Evolutionary conservation across 1,139 yeast species (phyloP), one percentile per base, ranked within the genome.

Genomic region (Diutina catenulata): DNA sequence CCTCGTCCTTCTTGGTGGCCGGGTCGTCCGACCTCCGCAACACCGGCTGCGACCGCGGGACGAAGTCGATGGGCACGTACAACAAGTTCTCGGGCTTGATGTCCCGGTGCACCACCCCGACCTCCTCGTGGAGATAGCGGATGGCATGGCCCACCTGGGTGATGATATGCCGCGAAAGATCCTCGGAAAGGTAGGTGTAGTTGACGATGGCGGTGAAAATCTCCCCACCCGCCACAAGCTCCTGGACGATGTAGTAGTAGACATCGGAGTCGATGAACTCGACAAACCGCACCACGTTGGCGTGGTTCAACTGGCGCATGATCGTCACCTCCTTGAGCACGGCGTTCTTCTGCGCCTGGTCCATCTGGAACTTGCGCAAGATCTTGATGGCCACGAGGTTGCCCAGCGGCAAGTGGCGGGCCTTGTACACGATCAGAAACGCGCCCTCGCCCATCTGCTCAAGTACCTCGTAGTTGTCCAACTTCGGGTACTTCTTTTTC

Each of bases 401-500:
- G 4, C 35, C 40, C 16, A 21, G 23, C 2, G 51, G 48, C 10
- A 61, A 45, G 44, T 73, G 69, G 33, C 52, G 53, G 4, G 95
- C 96, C 50, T 80, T 80, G 55, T 78, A 77, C 2, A 86, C 95
- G 37, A 82, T 78, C 15, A 93, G 87, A 56, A 91, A 91, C 0
- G 98, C 93, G 7, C 98, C 98, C 56, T 88, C 94, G 2, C 97
- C 68, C 43, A 46, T 43, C 51, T 79, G 78, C 39, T 76, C 78
- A 36, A 75, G 57, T 23, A 77, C 67, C 37, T 64, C 63, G 50
- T 82, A 84, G 42, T 60, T 56, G 5, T 64, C 62, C 41, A 66
- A 56, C 33, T 57, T 56, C 3, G 57, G 47, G 40, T 37, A 40
- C 31, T 41, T 43, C 28, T 23, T 33, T 14, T 23, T 33, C 37